Percentiles rank a stretch among this genome's conserved stretches.
These are phyloP conservation scores for Peziza echinospora DNA, from an alignment of 495 filamentous ascomycete genomes.

Conservation along the genomic window DNA sequence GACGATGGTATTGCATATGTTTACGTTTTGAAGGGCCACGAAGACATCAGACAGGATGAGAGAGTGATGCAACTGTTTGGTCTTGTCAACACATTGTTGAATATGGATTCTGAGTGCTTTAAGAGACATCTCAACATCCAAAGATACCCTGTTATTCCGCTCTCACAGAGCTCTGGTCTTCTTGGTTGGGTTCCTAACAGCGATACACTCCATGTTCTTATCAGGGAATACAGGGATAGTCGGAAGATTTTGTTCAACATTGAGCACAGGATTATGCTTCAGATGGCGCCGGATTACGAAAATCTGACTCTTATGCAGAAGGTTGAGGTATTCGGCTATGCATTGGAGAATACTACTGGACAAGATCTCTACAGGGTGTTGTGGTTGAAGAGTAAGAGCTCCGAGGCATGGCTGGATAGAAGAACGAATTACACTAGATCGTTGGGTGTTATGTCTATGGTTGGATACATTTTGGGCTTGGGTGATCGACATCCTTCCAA, in stretches of 20 bases:
- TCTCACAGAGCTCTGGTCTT: slow-evolving; percentile 88
- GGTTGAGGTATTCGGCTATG: slow-evolving; percentile 96
- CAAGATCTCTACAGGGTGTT: slow-evolving; percentile 95
- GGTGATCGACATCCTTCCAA: slow-evolving; percentile 95
- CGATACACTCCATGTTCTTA: slow-evolving; percentile 86
- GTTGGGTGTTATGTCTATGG: slow-evolving; percentile 99
- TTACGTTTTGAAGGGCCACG: slow-evolving; percentile 83
- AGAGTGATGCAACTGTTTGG: slow-evolving; percentile 98
- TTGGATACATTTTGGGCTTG: slow-evolving; percentile 91
- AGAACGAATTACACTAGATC: slow-evolving; percentile 96
- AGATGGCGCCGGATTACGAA: slow-evolving; percentile 98
- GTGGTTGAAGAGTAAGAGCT: slow-evolving; percentile 96
- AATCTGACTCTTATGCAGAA: slow-evolving; percentile 99
- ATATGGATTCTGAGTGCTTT: slow-evolving; percentile 82
- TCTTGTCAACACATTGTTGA: slow-evolving; percentile 78
- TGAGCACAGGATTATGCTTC: slow-evolving; percentile 96
- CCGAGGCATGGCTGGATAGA: slow-evolving; percentile 89
- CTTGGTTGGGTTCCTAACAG: slow-evolving; percentile 96
- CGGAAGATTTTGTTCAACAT: slow-evolving; percentile 96
- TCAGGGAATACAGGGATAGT: slow-evolving; percentile 90
- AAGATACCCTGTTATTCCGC: slow-evolving; percentile 76
- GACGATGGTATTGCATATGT: slow-evolving; percentile 72
- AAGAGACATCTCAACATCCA: slow-evolving; percentile 93
- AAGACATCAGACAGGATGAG: slow-evolving; percentile 96
- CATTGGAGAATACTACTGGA: slow-evolving; percentile 93